Conservation (phyloP, 805 yeast genomes). For the Scheffersomyces stipitis region DNA sequence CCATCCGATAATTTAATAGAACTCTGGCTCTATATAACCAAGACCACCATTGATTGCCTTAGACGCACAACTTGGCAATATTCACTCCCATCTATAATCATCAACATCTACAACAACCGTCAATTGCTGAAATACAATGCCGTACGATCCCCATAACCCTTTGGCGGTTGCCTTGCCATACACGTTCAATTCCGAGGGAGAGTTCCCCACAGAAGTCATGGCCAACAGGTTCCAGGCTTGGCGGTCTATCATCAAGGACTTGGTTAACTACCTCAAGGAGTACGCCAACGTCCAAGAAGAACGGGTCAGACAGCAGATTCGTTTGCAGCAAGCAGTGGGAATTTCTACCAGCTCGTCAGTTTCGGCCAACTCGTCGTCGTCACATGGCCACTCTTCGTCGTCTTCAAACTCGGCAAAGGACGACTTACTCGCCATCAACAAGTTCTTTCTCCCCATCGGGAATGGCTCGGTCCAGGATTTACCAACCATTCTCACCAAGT, state of each 20-base stretch:
- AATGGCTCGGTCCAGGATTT: conserved; percentile 80
- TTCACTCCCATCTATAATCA: too few relatives aligned
- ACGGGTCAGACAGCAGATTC: conserved; percentile 73
- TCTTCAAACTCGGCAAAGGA: conserved; percentile 20
- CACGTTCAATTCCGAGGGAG: conserved; percentile 30
- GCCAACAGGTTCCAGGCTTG: conserved; percentile 85
- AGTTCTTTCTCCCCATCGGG: conserved; percentile 74
- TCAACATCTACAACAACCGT: too few relatives aligned
- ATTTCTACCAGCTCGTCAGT: conserved; percentile 10
- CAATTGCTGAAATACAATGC: conserved; percentile 8
- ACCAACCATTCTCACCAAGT: conserved; percentile 61
- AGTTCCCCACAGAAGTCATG: conserved; percentile 78
- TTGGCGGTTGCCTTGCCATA: conserved; percentile 40
- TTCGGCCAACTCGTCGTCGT: conserved; percentile 4
- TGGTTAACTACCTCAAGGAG: conserved; percentile 74
- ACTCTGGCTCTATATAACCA: too few relatives aligned
- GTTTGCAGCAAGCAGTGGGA: conserved; percentile 72
- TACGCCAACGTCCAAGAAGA: conserved; percentile 87
- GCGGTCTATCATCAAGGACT: conserved; percentile 74
- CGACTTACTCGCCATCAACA: conserved; percentile 34
- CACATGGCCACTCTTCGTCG: conserved; percentile 5
- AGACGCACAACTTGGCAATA: too few relatives aligned
- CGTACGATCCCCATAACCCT: conserved; percentile 30
- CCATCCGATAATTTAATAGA: too few relatives aligned
- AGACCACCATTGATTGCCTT: too few relatives aligned